Evolutionary conservation across 2,329 filamentous ascomycete species (phyloP), one percentile per base, ranked within the genome.

Genomic region (Pseudocercospora ulei): DNA sequence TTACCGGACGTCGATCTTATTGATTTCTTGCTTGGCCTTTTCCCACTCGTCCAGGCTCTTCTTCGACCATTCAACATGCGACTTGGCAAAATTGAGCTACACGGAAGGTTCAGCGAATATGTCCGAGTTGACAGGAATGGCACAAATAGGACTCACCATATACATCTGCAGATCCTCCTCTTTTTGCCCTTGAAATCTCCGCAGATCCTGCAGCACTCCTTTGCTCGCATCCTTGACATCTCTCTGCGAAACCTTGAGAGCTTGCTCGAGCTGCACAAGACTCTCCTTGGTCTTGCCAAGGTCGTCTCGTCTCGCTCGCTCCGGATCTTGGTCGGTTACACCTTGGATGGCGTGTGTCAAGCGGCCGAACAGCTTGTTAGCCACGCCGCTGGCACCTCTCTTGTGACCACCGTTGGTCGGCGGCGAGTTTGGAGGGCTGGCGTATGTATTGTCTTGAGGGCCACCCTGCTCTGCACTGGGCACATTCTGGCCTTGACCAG

Each of bases 241-340:
- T 55, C 85, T 79, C 47, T 87, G 85, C 3, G 86, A 83, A 3
- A 83, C 87, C 19, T 85, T 75, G 41, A 95, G 74, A 1, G 90
- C 90, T 67, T 93, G 85, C 62, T 96, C 87, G 36, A 98, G 71
- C 66, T 95, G 74, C 8, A 67, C 73, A 46, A 98, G 77, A 41
- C 78, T 83, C 64, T 98, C 90, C 49, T 80, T 78, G 1, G 90
- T 98, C 70, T 95, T 96, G 24, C 88, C 87, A 52, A 98, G 95
- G 48, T 85, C 81, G 60, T 98, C 90, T 38, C 90, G 75, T 37
- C 90, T 73, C 27, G 87, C 94, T 47, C 87, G 73, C 64, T 98
- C 90, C 0, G 90, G 90, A 57, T 98, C 90, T 26, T 92, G 84
- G 59, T 98, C 90, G 1, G 90, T 88, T 54, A 96, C 88, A 3